Percentiles rank a stretch among this genome's conserved stretches.
Conservation (phyloP, 441 rosid species). For the Lepidium campestre region DNA sequence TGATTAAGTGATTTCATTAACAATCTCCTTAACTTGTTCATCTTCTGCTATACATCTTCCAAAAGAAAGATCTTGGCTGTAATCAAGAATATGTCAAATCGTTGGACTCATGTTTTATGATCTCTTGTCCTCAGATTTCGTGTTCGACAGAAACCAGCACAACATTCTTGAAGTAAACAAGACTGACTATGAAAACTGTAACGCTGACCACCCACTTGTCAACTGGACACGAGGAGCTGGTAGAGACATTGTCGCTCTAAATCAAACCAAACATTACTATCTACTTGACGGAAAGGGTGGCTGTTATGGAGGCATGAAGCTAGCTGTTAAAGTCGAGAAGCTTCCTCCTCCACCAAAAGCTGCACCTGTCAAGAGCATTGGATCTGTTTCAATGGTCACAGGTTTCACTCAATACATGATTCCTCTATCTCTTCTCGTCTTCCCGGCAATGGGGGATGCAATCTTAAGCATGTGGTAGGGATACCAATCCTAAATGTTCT, state of each 20-base stretch:
- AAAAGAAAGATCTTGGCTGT: not conserved
- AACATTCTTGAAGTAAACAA: conserved; percentile 83
- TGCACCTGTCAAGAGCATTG: conserved; percentile 39
- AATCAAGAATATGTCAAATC: not conserved
- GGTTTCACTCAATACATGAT: conserved; percentile 4
- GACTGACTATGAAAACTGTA: conserved; percentile 66
- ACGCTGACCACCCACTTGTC: conserved; percentile 54
- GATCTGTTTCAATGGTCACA: conserved; percentile 10
- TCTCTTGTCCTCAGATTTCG: conserved; percentile 50
- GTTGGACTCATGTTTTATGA: not conserved
- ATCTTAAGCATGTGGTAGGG: conserved; percentile 13
- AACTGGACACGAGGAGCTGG: conserved; percentile 83
- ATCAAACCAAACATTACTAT: conserved; percentile 64
- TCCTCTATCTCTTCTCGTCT: conserved; percentile 12
- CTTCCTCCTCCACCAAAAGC: conserved; percentile 72
- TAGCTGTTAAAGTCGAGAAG: conserved; percentile 63
- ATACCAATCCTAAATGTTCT: not conserved
- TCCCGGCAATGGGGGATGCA: conserved; percentile 16
- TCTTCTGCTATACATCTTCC: not conserved
- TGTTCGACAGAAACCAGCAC: conserved; percentile 83
- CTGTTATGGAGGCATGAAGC: conserved; percentile 75
- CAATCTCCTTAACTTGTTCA: not conserved
- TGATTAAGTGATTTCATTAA: not conserved
- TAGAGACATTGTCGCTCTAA: conserved; percentile 79
- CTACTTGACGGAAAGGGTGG: conserved; percentile 80